Evolutionary conservation across 164 flowering plant genomes (phyloP).

Genomic region (Malania oleifera): DNA sequence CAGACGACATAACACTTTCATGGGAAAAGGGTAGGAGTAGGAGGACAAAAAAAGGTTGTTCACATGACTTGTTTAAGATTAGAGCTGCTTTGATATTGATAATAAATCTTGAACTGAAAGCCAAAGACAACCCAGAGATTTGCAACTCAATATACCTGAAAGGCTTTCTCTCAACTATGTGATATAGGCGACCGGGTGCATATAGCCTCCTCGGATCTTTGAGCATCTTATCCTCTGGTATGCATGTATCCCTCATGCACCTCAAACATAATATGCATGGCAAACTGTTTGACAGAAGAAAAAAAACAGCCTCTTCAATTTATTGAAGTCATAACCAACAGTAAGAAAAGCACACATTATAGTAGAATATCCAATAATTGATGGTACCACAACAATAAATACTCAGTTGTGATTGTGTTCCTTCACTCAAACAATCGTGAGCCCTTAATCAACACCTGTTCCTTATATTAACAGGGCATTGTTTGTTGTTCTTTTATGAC

Average conservation of each 20-base stretch:
- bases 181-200: constrained; percentile 8
- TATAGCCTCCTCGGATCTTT: constrained; percentile 8
- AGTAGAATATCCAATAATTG: not conserved
- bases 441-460: not conserved
- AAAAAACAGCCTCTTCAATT: not conserved
- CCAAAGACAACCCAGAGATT: no score
- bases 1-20: not conserved
- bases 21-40: not conserved
- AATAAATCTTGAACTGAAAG: not conserved
- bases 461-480: not conserved
- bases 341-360: not conserved
- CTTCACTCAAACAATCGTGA: not conserved
- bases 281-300: not conserved
- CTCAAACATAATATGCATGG: constrained; percentile 4
- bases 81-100: not conserved
- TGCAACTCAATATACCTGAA: constrained; percentile 1
- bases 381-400: no score
- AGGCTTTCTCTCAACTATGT: constrained; percentile 9
- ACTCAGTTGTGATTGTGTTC: not conserved
- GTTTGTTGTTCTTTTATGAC: not conserved
- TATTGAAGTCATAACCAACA: not conserved
- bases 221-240: constrained; percentile 6
- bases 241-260: constrained; percentile 8
- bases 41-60: not conserved
- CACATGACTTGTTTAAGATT: not conserved